Conservation (phyloP, 139 green algal genomes). For the Ettlia oleoabundans region DNA sequence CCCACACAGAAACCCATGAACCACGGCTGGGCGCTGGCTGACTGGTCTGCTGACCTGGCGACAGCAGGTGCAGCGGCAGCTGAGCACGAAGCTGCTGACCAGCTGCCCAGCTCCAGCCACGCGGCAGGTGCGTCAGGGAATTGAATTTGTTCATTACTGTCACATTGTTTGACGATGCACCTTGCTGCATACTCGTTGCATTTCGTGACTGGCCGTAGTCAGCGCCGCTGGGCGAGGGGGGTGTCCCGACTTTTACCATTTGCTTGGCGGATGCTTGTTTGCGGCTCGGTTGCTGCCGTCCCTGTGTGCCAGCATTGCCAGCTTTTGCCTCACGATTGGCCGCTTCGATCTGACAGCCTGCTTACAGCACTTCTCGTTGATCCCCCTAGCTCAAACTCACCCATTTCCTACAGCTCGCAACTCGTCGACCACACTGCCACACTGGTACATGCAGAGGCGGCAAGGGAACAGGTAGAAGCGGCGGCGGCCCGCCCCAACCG, state of each 20-base stretch:
- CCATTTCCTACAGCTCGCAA: not conserved
- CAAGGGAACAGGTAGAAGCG: not conserved
- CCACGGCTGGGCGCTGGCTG: conserved; percentile 52
- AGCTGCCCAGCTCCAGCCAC: not conserved
- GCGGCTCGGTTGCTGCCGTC: no score
- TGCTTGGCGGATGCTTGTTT: no score
- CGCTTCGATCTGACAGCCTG: no score
- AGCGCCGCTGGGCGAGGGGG: no score
- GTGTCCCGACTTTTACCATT: no score
- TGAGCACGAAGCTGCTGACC: not conserved
- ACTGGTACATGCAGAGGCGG: conserved; percentile 4
- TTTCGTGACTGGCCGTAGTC: no score
- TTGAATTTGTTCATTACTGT: not conserved
- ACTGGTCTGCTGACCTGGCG: conserved; percentile 38
- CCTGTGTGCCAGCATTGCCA: not conserved
- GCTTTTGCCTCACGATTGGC: no score
- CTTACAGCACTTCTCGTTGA: not conserved
- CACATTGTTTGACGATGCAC: no score
- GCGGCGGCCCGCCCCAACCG: not conserved
- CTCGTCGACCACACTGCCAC: not conserved
- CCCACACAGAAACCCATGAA: conserved; percentile 76
- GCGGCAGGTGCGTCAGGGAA: not conserved
- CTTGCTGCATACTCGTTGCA: no score
- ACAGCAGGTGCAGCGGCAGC: not conserved
- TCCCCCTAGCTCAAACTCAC: not conserved